phyloP scores from a whole-genome alignment of 805 yeast genomes.

The Kluyveromyces lactis region DNA sequence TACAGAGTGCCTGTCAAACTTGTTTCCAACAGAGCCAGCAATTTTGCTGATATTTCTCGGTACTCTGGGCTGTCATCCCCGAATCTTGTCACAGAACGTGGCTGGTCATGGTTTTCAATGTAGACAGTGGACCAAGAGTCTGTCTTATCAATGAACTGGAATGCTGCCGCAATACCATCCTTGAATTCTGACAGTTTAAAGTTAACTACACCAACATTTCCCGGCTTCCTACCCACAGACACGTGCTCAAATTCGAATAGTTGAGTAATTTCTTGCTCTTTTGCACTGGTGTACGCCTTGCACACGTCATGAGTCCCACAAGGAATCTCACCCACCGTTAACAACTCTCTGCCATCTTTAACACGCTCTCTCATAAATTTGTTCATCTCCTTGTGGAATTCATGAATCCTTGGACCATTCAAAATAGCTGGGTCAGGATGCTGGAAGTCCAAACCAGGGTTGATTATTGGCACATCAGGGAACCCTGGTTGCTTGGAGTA shows the following conservation, averaged over 20 bases:
- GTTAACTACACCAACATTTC: constrained; percentile 21
- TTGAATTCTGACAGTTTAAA: constrained; percentile 36
- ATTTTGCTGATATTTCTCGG: constrained; percentile 36
- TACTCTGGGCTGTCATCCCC: constrained; percentile 33
- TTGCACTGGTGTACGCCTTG: constrained; percentile 34
- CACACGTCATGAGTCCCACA: constrained; percentile 34
- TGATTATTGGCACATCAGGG: constrained; percentile 42
- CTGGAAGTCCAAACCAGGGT: constrained; percentile 36
- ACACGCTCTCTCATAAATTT: constrained; percentile 21
- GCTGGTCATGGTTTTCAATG: constrained; percentile 52
- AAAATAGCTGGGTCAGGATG: constrained; percentile 28
- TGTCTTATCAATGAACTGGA: constrained; percentile 35
- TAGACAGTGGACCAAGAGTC: constrained; percentile 52
- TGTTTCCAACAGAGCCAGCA: constrained; percentile 37
- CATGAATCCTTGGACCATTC: constrained; percentile 50
- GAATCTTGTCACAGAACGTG: constrained; percentile 43
- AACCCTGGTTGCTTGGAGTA: constrained; percentile 40
- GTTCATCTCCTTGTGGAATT: constrained; percentile 45
- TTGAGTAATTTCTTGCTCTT: constrained; percentile 32
- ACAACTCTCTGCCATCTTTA: constrained; percentile 39
- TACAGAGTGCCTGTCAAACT: constrained; percentile 46
- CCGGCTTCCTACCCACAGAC: constrained; percentile 32
- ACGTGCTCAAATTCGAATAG: constrained; percentile 30
- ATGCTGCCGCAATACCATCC: constrained; percentile 30
- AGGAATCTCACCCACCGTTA: constrained; percentile 54